Percentiles rank a stretch among this genome's conserved stretches.
Conservation (phyloP, 2,329 filamentous ascomycete genomes). For the Pseudocercospora macadamiae region DNA sequence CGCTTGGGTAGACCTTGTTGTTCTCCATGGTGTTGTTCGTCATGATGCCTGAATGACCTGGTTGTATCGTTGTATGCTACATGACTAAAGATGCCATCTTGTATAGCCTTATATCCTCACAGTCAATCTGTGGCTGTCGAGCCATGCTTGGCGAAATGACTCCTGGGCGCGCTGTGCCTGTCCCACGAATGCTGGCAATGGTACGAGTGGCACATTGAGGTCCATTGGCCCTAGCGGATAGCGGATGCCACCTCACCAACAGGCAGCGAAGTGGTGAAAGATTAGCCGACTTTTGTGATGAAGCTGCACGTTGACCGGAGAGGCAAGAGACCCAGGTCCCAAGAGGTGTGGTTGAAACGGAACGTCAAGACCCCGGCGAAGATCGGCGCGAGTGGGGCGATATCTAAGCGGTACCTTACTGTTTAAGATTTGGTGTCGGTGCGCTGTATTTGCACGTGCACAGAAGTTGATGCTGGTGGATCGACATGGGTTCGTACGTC, state of each 20-base stretch:
- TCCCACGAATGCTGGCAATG: background rate
- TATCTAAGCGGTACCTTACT: too few relatives aligned
- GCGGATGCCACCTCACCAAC: background rate
- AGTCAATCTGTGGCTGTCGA: background rate
- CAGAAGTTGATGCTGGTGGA: too few relatives aligned
- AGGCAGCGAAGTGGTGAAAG: background rate
- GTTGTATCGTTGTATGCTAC: background rate
- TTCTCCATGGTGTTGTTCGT: background rate
- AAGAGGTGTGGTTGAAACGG: background rate
- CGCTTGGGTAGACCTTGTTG: constrained; percentile 15
- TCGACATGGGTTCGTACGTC: too few relatives aligned
- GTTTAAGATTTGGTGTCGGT: too few relatives aligned
- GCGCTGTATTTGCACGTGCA: constrained; percentile 5
- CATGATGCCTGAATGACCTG: background rate
- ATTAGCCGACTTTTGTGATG: background rate
- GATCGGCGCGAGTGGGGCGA: background rate
- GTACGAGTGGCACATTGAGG: background rate
- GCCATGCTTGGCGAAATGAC: background rate
- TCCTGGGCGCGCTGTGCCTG: background rate
- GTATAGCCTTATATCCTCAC: background rate
- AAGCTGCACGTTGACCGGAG: too few relatives aligned
- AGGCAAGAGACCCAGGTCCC: background rate
- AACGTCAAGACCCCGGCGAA: background rate
- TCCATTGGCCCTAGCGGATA: background rate
- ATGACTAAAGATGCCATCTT: background rate